These are phyloP conservation scores for Fusarium torulosum DNA, from an alignment of 2,329 filamentous ascomycete species.

Conservation along the genomic window DNA sequence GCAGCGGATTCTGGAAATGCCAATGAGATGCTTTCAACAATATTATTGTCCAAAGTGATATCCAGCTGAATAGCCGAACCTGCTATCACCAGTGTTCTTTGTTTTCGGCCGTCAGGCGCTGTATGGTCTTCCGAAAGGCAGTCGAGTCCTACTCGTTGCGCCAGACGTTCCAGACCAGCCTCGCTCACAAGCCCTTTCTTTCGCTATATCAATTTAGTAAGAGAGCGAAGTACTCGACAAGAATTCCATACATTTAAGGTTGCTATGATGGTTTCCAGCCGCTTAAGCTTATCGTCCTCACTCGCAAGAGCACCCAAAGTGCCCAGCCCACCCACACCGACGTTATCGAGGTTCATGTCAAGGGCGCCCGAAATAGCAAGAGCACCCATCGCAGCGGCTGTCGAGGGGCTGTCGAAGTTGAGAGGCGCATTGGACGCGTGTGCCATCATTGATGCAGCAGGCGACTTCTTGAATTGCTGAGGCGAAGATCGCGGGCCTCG, in stretches of 20 bases:
- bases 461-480: constrained; percentile 74
- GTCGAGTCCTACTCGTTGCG: constrained; percentile 74
- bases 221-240: neutral
- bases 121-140: constrained; percentile 69
- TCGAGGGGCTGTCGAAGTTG: constrained; percentile 74
- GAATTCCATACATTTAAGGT: constrained; percentile 60
- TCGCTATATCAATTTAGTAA: constrained; percentile 48
- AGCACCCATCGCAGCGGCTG: constrained; percentile 70
- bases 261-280: constrained; percentile 65
- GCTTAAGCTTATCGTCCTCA: constrained; percentile 68
- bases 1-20: constrained; percentile 71
- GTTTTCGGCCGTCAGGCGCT: constrained; percentile 61
- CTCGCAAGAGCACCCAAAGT: constrained; percentile 57
- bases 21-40: constrained; percentile 73
- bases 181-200: constrained; percentile 77
- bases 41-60: constrained; percentile 70
- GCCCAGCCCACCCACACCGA: constrained; percentile 63
- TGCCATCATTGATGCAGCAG: constrained; percentile 65
- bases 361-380: constrained; percentile 63
- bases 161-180: constrained; percentile 78
- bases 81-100: constrained; percentile 70
- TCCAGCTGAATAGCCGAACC: constrained; percentile 72
- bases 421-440: constrained; percentile 61
- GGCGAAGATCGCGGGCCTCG: constrained; percentile 70
- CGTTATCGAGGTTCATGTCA: constrained; percentile 66